These are phyloP conservation scores for Mucuna pruriens DNA, from an alignment of 306 rosid genomes.

Conservation along the genomic window DNA sequence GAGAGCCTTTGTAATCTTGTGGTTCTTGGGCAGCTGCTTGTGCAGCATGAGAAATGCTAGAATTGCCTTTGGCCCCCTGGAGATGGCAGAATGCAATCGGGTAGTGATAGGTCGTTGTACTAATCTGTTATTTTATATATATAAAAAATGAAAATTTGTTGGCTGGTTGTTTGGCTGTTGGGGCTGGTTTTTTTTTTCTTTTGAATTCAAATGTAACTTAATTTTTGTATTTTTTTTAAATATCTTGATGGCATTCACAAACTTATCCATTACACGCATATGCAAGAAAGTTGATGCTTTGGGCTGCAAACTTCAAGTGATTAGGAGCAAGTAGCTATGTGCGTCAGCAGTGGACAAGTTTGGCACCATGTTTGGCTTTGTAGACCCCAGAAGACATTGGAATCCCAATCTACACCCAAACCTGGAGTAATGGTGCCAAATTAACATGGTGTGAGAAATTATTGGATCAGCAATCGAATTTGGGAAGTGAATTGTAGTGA, in stretches of 20 bases:
- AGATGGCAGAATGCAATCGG: slow-evolving; percentile 45
- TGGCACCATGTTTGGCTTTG: neutral
- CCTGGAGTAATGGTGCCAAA: neutral
- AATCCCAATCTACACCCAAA: neutral
- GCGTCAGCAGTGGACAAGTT: neutral
- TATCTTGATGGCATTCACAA: slow-evolving; percentile 25
- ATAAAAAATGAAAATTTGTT: slow-evolving; percentile 63
- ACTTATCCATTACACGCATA: neutral
- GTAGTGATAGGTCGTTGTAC: slow-evolving; percentile 69
- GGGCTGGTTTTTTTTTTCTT: slow-evolving; percentile 60
- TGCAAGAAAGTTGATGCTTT: slow-evolving; percentile 28
- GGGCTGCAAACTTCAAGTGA: slow-evolving; percentile 8
- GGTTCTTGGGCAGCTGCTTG: slow-evolving; percentile 57
- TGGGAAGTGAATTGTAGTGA: neutral
- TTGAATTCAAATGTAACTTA: slow-evolving; percentile 56
- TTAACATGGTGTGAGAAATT: neutral
- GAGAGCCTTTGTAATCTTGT: slow-evolving; percentile 46
- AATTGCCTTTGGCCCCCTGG: slow-evolving; percentile 57
- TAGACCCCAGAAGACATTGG: neutral
- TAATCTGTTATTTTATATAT: slow-evolving; percentile 68
- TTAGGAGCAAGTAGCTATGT: neutral
- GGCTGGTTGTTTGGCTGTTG: slow-evolving; percentile 74
- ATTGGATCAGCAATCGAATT: neutral
- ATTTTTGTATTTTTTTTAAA: slow-evolving; percentile 32
- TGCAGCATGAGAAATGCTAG: slow-evolving; percentile 65